Evolutionary conservation across 306 rosid species (phyloP).

Genomic region (Oxytropis ochrocephala): DNA sequence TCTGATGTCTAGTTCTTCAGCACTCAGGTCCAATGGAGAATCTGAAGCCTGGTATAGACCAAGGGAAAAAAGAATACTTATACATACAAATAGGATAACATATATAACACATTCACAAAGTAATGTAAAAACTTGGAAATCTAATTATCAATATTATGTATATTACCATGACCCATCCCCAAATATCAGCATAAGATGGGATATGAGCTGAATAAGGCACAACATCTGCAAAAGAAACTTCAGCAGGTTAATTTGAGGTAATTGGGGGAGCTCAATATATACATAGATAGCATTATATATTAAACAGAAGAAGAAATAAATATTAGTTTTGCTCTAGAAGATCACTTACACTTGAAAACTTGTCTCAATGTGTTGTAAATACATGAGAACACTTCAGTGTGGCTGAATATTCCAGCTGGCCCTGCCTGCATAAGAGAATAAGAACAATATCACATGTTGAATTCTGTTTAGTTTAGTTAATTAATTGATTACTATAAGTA

Average conservation of each 20-base stretch:
- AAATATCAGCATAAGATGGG: slow-evolving; percentile 93
- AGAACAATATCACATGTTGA: not conserved
- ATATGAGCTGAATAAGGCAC: slow-evolving; percentile 94
- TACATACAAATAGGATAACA: not conserved
- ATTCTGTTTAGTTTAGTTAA: not conserved
- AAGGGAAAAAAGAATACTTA: not conserved
- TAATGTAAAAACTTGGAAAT: not conserved
- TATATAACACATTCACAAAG: not conserved
- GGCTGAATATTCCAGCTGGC: slow-evolving; percentile 97
- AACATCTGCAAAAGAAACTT: slow-evolving; percentile 54
- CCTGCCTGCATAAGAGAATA: slow-evolving; percentile 58
- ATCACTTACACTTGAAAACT: slow-evolving; percentile 80
- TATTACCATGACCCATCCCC: slow-evolving; percentile 98
- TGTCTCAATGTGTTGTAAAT: slow-evolving; percentile 85
- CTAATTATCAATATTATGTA: not conserved
- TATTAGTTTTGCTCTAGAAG: not conserved
- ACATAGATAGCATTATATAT: not conserved
- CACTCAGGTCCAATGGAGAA: slow-evolving; percentile 51
- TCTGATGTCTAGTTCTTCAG: slow-evolving; percentile 75
- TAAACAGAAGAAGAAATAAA: not conserved
- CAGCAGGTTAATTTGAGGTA: not conserved
- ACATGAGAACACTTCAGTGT: slow-evolving; percentile 89
- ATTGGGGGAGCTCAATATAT: not conserved
- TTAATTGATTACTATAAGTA: not conserved
- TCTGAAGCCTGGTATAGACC: slow-evolving; percentile 61